Evolutionary conservation across 495 filamentous ascomycete species (phyloP).

Genomic region (Penicillium daleae): DNA sequence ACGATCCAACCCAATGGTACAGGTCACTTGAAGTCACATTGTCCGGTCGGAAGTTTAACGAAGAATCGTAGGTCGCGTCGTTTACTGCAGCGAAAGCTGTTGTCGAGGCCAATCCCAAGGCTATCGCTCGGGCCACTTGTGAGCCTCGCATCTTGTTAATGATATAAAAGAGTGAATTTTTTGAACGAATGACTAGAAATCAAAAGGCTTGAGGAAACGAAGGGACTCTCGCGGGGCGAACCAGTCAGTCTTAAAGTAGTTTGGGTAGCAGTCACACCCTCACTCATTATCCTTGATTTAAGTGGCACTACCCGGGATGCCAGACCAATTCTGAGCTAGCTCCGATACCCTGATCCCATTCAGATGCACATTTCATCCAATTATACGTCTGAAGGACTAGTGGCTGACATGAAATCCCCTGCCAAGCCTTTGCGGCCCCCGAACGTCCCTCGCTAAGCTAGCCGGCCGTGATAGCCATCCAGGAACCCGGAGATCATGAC

Average conservation of each 20-base stretch:
- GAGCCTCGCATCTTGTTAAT: not conserved
- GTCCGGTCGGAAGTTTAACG: not conserved
- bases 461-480: not conserved
- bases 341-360: not conserved
- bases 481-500: not conserved
- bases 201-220: not conserved
- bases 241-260: not conserved
- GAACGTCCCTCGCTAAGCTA: not conserved
- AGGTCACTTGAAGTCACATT: not conserved
- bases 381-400: not conserved
- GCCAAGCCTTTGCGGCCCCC: not conserved
- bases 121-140: not conserved
- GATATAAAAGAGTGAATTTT: not conserved
- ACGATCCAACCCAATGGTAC: not conserved
- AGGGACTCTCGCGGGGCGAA: not conserved
- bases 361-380: not conserved
- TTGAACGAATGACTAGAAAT: not conserved
- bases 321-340: not conserved
- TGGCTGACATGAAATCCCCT: not conserved
- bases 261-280: too few species aligned
- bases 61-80: not conserved
- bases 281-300: not conserved
- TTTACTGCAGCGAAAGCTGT: not conserved
- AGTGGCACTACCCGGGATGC: not conserved
- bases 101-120: not conserved